Conservation (phyloP, 805 yeast genomes). For the Brettanomyces bruxellensis region DNA sequence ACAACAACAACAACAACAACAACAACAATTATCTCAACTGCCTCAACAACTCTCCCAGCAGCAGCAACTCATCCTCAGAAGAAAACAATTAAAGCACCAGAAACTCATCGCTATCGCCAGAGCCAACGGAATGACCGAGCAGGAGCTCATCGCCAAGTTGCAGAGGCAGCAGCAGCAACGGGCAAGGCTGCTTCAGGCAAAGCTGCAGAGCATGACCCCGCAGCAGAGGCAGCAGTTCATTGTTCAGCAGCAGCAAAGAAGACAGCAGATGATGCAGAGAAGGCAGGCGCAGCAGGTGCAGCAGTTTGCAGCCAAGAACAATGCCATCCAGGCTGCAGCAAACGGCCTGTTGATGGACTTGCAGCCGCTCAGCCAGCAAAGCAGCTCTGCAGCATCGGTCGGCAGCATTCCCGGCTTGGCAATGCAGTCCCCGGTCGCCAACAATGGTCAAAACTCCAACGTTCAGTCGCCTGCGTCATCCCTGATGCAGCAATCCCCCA, state of each 20-base stretch:
- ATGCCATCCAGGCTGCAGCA: conserved; percentile 16
- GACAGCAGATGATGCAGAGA: conserved; percentile 15
- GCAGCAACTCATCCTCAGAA: not conserved
- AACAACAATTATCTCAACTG: conserved; percentile 5
- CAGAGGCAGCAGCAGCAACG: conserved; percentile 6
- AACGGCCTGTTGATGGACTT: conserved; percentile 3
- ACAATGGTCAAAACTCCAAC: not conserved
- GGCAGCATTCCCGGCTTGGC: not conserved
- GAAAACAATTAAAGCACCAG: conserved; percentile 3
- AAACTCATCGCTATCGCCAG: not conserved
- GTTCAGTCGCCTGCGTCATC: not conserved
- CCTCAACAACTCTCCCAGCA: not conserved
- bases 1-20: conserved; percentile 5
- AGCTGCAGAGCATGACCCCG: conserved; percentile 7
- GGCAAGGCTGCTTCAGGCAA: conserved; percentile 2
- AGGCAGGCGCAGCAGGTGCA: conserved; percentile 16
- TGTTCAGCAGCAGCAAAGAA: conserved; percentile 16
- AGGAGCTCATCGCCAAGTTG: conserved; percentile 1
- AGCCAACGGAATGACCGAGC: conserved; percentile 3
- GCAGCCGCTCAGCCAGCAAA: not conserved
- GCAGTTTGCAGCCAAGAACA: conserved; percentile 18
- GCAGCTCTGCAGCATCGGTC: no score
- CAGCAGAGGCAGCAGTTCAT: conserved; percentile 14
- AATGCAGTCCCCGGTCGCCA: not conserved
- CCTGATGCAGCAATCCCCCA: not conserved